phyloP scores from a whole-genome alignment of 164 flowering plant species.

The Piper betle region DNA sequence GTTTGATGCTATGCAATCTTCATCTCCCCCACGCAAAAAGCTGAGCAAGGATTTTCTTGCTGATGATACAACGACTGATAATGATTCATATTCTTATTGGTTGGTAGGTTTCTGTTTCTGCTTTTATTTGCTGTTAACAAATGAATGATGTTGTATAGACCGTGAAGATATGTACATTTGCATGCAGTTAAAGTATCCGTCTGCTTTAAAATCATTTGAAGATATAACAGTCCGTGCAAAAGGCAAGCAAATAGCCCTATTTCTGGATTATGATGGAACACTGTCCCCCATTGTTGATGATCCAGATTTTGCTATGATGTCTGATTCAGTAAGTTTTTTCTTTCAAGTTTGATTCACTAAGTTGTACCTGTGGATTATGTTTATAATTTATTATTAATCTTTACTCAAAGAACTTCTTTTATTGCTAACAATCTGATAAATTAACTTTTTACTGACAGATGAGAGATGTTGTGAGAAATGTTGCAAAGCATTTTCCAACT shows the following conservation, averaged over 20 bases:
- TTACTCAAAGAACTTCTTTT: background rate
- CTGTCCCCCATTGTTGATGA: conserved; percentile 35
- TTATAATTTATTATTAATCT: no score
- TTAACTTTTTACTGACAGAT: conserved; percentile 35
- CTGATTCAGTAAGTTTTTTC: conserved; percentile 33
- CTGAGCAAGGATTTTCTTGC: conserved; percentile 27
- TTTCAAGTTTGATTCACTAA: no score
- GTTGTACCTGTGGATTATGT: no score
- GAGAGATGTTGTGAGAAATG: conserved; percentile 55
- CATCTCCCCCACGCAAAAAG: conserved; percentile 80
- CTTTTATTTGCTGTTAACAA: no score
- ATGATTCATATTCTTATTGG: conserved; percentile 47
- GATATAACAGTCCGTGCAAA: conserved; percentile 46
- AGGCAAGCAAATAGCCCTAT: conserved; percentile 72
- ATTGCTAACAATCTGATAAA: background rate
- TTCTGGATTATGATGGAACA: conserved; percentile 38
- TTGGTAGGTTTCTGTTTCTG: conserved; percentile 29
- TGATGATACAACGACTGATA: conserved; percentile 28
- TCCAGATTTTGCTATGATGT: conserved; percentile 56
- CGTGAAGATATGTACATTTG: background rate
- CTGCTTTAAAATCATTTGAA: conserved; percentile 74
- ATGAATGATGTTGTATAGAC: background rate
- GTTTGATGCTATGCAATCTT: conserved; percentile 92
- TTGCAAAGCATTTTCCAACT: conserved; percentile 69
- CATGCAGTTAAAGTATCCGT: conserved; percentile 72